Evolutionary conservation across 2,329 filamentous ascomycete species (phyloP).

Genomic region (Penicillium sp.): DNA sequence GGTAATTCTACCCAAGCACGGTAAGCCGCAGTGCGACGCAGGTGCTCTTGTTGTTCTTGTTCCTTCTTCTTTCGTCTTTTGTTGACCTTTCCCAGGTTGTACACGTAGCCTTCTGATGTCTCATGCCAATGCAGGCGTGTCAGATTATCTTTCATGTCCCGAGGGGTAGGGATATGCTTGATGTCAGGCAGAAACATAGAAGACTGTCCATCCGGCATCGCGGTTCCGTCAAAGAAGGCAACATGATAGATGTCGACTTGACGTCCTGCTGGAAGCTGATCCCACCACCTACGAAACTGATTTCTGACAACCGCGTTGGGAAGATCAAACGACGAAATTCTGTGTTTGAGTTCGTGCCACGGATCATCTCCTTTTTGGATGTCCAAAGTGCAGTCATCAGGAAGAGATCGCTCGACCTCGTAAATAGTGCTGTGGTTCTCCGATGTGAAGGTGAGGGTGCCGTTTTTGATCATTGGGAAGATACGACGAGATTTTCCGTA

Average conservation of each 20-base stretch:
- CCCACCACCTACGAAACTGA: constrained; percentile 21
- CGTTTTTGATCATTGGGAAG: background rate
- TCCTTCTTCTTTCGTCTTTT: constrained; percentile 17
- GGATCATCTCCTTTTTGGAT: background rate
- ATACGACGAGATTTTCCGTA: background rate
- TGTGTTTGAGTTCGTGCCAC: background rate
- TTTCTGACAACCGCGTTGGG: background rate
- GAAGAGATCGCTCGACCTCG: background rate
- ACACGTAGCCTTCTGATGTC: constrained; percentile 32
- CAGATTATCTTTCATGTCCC: constrained; percentile 22
- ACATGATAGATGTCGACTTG: constrained; percentile 29
- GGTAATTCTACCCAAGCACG: constrained; percentile 2
- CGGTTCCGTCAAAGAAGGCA: constrained; percentile 34
- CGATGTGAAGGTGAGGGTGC: background rate
- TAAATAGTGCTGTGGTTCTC: background rate
- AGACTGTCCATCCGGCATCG: constrained; percentile 29
- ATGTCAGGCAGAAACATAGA: constrained; percentile 24
- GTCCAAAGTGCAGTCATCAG: background rate
- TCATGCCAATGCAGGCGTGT: constrained; percentile 35
- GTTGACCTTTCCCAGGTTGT: constrained; percentile 23
- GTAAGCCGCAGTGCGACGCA: background rate
- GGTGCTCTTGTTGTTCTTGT: constrained; percentile 14
- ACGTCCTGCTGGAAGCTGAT: constrained; percentile 16
- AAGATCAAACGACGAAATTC: background rate
- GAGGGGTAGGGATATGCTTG: constrained; percentile 11